These are phyloP conservation scores for Maudiozyma turicensis DNA, from an alignment of 805 yeast species.

Conservation along the genomic window DNA sequence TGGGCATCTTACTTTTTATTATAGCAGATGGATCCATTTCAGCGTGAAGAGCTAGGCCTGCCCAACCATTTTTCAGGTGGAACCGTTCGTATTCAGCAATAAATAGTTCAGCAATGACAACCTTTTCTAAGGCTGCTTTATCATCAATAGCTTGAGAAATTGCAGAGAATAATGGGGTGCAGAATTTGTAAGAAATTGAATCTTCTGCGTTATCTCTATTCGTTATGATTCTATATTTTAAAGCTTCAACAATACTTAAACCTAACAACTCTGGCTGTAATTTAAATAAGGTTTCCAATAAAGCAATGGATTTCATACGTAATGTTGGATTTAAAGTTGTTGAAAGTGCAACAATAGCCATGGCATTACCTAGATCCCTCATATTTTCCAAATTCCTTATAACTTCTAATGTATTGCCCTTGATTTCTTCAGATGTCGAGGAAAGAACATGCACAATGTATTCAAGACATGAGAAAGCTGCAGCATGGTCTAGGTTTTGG, in stretches of 20 bases:
- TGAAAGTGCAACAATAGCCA: slow-evolving; percentile 41
- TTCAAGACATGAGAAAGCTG: slow-evolving; percentile 17
- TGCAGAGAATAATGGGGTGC: slow-evolving; percentile 32
- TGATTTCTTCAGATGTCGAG: slow-evolving; percentile 2
- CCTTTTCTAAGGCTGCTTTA: slow-evolving; percentile 19
- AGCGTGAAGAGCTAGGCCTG: slow-evolving; percentile 55
- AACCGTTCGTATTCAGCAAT: slow-evolving; percentile 36
- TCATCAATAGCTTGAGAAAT: slow-evolving; percentile 29
- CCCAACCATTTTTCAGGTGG: slow-evolving; percentile 57
- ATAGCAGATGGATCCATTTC: slow-evolving; percentile 55
- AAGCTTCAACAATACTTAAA: slow-evolving; percentile 35
- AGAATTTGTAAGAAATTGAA: slow-evolving; percentile 20
- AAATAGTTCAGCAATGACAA: slow-evolving; percentile 34
- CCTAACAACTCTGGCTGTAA: slow-evolving; percentile 35
- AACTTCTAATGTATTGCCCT: slow-evolving; percentile 5
- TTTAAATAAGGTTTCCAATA: slow-evolving; percentile 28
- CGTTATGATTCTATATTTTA: slow-evolving; percentile 25
- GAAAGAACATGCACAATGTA: slow-evolving; percentile 13
- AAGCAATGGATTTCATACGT: slow-evolving; percentile 29
- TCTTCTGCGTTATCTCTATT: slow-evolving; percentile 14
- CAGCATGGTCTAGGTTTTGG: slow-evolving; percentile 34
- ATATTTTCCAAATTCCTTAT: slow-evolving; percentile 9
- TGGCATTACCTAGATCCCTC: slow-evolving; percentile 35
- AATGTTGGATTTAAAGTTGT: slow-evolving; percentile 27
- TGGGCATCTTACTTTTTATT: slow-evolving; percentile 28